A percentile compares a stretch with the other conserved stretches of the same genome.
phyloP scores from a whole-genome alignment of 257 asterid genomes.

The Solanum virginianum region DNA sequence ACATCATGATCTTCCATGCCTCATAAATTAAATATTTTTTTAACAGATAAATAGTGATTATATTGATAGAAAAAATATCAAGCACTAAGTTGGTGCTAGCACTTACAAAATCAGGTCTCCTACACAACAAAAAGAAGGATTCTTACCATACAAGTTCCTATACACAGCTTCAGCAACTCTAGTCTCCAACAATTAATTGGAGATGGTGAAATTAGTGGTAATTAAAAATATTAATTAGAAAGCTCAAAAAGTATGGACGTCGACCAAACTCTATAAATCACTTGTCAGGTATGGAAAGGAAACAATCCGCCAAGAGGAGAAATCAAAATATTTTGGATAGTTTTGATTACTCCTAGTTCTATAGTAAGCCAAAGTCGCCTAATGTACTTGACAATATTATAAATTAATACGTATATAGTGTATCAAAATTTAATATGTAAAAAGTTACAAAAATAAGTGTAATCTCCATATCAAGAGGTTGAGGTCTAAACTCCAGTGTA shows the following conservation, averaged over 20 bases:
- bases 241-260: background rate
- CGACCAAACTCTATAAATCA: background rate
- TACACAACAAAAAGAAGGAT: background rate
- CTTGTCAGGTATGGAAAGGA: background rate
- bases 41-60: background rate
- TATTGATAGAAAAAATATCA: background rate
- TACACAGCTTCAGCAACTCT: background rate
- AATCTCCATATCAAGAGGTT: background rate
- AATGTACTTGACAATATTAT: background rate
- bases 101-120: background rate
- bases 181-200: background rate
- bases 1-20: background rate
- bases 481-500: background rate
- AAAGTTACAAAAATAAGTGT: background rate
- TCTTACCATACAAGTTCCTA: background rate
- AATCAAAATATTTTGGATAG: background rate
- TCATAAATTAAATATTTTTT: background rate
- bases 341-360: background rate
- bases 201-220: background rate
- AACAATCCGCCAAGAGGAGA: background rate
- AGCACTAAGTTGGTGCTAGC: background rate
- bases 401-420: background rate
- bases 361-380: background rate
- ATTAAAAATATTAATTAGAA: background rate
- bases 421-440: background rate